Evolutionary conservation across 2,329 filamentous ascomycete species (phyloP).

Genomic region (Sporothrix pallida): DNA sequence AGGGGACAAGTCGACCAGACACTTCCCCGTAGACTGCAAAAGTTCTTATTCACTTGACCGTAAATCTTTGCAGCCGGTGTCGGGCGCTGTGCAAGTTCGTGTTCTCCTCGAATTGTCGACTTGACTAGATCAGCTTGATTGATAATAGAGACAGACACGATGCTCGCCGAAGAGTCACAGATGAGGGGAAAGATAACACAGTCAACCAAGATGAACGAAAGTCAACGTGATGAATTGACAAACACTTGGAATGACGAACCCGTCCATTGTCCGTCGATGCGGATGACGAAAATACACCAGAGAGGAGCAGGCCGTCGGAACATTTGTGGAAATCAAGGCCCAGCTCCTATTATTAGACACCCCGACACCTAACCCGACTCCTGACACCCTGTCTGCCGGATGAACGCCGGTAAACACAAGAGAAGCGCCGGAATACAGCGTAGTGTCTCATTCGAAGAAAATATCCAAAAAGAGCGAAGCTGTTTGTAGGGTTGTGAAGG

Average conservation of each 20-base stretch:
- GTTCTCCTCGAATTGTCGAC: neutral
- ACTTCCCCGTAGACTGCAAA: neutral
- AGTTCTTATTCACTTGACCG: neutral
- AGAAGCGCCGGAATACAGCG: neutral
- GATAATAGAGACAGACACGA: neutral
- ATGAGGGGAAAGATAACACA: no score
- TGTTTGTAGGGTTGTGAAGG: neutral
- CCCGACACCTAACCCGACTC: neutral
- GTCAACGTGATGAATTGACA: neutral
- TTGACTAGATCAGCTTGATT: neutral
- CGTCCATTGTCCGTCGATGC: no score
- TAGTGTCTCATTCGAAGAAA: neutral
- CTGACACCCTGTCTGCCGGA: neutral
- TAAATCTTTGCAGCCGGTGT: neutral
- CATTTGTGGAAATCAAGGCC: neutral
- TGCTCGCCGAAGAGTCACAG: no score
- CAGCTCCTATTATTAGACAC: conserved; percentile 2
- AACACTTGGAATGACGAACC: neutral
- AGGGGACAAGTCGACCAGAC: neutral
- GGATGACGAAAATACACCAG: no score
- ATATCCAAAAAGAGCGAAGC: neutral
- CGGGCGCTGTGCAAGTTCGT: neutral
- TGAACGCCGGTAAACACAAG: neutral
- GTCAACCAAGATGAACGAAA: no score
- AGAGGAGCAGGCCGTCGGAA: neutral